Base-by-base conservation (phyloP, 495 filamentous ascomycete genomes). In the Poronia punctata region DNA sequence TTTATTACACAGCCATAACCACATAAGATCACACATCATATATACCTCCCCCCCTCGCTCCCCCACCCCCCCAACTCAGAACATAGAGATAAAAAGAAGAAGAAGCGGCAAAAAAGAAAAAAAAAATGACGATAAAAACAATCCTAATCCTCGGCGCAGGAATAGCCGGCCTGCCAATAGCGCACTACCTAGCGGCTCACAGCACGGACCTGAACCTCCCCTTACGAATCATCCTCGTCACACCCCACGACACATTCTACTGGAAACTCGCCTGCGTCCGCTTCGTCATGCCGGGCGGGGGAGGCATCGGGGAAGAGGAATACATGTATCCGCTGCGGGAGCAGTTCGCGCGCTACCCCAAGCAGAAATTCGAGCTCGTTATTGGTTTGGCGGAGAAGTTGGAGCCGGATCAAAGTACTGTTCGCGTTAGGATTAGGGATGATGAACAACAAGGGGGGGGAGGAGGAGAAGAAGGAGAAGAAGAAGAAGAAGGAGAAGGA, bases 131-230 rank as follows among this genome's bases (percentile, higher is more conserved):
- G 66, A 42, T 52, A n/a, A 64, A 60, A 43, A 71, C 64, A 19
- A 51, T 87, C 35, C 63, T 84, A n/a, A 65, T 88, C 28, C 67
- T 86, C 8, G 83, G 83, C 25, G 82, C 69, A 40, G 75, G 72
- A 38, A 68, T 58, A 51, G 70, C 72, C n/a, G 82, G 81, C 35
- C 43, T 83, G 1, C 54, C 60, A 12, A 56, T 78, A 27, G 74
- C 80, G 3, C 79, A 85, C 57, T 68, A 75, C 40, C 58, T 81
- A 25, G 64, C 83, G 11, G 65, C 69, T 33, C 62, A 74, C 48
- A 67, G 59, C 5, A 40, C 67, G 14, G 45, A 61, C 17, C 53
- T 60, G n/a, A 50, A 50, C n/a, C 34, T 38, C 19, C 54, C 45
- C 27, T 52, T 65, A 31, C 74, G 70, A 35, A 58, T 83, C 4